Evolutionary conservation across 768 basidiomycete species (phyloP).

Genomic region (Phaeotremella fagi): DNA sequence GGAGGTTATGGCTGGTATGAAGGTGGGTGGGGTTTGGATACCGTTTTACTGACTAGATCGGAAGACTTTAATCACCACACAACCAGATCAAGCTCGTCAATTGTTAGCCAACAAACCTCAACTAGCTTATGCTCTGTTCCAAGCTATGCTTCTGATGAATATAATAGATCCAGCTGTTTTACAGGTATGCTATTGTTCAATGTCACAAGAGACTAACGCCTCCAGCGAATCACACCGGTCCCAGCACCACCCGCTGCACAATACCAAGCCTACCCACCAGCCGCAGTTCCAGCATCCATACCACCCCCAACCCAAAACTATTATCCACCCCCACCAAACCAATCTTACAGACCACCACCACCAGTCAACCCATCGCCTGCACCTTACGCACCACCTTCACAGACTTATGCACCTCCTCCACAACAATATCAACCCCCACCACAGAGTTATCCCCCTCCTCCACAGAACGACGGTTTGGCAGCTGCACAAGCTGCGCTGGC

Average conservation of each 20-base stretch:
- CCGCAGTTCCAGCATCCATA: constrained; percentile 1
- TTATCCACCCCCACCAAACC: constrained; percentile 39
- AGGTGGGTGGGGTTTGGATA: constrained; percentile 61
- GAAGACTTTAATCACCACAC: constrained; percentile 87
- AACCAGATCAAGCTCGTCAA: constrained; percentile 80
- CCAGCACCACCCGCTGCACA: constrained; percentile 30
- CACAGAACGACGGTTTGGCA: constrained; percentile 4
- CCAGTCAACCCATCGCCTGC: constrained; percentile 46
- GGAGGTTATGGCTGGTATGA: constrained; percentile 96
- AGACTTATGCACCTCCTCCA: neutral
- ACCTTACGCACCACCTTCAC: constrained; percentile 1
- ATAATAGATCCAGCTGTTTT: constrained; percentile 84
- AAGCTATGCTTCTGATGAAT: constrained; percentile 85
- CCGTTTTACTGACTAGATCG: no score
- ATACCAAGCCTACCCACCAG: neutral
- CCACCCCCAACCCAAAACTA: constrained; percentile 9
- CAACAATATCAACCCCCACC: constrained; percentile 22
- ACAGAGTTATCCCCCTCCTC: constrained; percentile 21
- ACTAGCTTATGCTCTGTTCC: constrained; percentile 91
- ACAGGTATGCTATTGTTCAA: constrained; percentile 56
- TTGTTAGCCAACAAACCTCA: constrained; percentile 82
- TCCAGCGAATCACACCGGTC: constrained; percentile 39
- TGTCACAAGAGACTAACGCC: no score
- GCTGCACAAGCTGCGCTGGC: constrained; percentile 18
- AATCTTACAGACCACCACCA: constrained; percentile 26